Conservation (phyloP, 2,329 filamentous ascomycete species). For the Trichophyton verrucosum region DNA sequence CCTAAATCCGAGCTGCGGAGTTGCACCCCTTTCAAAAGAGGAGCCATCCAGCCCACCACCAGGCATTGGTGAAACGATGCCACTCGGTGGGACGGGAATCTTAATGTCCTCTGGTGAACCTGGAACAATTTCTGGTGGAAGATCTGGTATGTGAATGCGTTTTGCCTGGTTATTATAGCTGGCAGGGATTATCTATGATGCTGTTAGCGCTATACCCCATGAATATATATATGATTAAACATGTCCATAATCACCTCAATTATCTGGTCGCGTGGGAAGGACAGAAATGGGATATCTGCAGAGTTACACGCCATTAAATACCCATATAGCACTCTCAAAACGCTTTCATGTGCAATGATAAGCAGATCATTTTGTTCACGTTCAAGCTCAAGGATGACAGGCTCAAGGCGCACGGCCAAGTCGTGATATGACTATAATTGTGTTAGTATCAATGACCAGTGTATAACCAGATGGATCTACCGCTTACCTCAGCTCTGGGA, state of each 20-base stretch:
- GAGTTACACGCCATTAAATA: constrained; percentile 98
- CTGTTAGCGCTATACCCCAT: background rate
- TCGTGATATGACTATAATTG: constrained; percentile 88
- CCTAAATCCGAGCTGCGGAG: constrained; percentile 32
- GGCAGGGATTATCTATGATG: constrained; percentile 67
- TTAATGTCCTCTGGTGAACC: constrained; percentile 69
- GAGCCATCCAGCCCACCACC: constrained; percentile 23
- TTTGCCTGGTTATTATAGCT: constrained; percentile 95
- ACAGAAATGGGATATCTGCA: constrained; percentile 80
- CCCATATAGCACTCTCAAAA: constrained; percentile 90
- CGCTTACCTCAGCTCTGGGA: constrained; percentile 71
- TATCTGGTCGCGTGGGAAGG: constrained; percentile 92
- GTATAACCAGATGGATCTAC: constrained; percentile 4
- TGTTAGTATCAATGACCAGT: constrained; percentile 2
- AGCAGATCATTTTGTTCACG: constrained; percentile 94
- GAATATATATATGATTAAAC: background rate
- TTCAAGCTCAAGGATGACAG: constrained; percentile 93
- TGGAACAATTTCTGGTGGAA: constrained; percentile 56
- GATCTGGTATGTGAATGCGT: constrained; percentile 67
- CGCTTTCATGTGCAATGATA: constrained; percentile 95
- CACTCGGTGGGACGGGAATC: constrained; percentile 57
- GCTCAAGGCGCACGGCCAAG: constrained; percentile 91
- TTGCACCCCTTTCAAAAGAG: constrained; percentile 29
- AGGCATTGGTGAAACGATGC: constrained; percentile 33
- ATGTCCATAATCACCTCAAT: constrained; percentile 53